phyloP scores from a whole-genome alignment of 164 flowering plant genomes.

The grape (Vitis vinifera) region ASM3070453v1 NC_081821.1:10115001-10115500 shows the following conservation, averaged over 20 bases:
- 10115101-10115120: no score
- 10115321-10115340: no score
- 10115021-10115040: no score
- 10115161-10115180: constrained; percentile 80
- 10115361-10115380: no score
- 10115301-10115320: no score
- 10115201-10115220: constrained; percentile 77
- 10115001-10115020: no score
- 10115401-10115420: neutral
- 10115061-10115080: no score
- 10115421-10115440: neutral
- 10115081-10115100: no score
- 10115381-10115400: no score
- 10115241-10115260: constrained; percentile 84
- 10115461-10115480: neutral
- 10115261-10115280: neutral
- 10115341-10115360: no score
- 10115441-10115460: neutral
- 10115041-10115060: no score
- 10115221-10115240: constrained; percentile 53
- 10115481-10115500: neutral
- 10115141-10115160: constrained; percentile 60
- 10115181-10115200: constrained; percentile 64
- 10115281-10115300: no score
- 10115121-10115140: constrained; percentile 14